phyloP scores from a whole-genome alignment of 2,329 filamentous ascomycete species.

The Colletotrichum echinochloae region DNA sequence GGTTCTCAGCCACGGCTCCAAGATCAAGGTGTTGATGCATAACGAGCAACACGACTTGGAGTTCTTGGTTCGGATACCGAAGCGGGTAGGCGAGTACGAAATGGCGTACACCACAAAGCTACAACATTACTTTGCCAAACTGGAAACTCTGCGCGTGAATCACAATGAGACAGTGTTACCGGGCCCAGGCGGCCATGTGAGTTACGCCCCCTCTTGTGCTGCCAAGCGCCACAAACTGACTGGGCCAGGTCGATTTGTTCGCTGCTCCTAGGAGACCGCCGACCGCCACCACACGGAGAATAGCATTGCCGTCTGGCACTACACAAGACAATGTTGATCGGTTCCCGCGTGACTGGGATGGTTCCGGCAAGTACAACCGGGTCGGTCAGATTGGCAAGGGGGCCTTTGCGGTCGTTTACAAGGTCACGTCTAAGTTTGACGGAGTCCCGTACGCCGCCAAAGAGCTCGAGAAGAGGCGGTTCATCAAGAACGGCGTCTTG shows the following conservation, averaged over 20 bases:
- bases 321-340: constrained; percentile 51
- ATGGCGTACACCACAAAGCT: constrained; percentile 77
- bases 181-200: constrained; percentile 61
- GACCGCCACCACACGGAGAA: constrained; percentile 37
- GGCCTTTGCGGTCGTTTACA: constrained; percentile 94
- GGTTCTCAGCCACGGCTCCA: constrained; percentile 78
- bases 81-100: constrained; percentile 74
- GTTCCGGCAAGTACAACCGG: constrained; percentile 86
- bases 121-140: constrained; percentile 68
- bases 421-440: constrained; percentile 86
- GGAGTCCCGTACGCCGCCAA: constrained; percentile 91
- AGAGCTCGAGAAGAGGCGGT: constrained; percentile 91
- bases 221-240: constrained; percentile 11
- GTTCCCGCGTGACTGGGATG: constrained; percentile 78
- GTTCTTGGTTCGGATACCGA: constrained; percentile 89
- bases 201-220: constrained; percentile 37
- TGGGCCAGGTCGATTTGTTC: constrained; percentile 47
- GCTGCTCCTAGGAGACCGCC: constrained; percentile 35
- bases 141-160: constrained; percentile 48
- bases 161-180: constrained; percentile 60
- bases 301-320: constrained; percentile 39
- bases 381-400: constrained; percentile 87
- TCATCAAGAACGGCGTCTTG: constrained; percentile 91
- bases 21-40: constrained; percentile 76
- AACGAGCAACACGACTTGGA: constrained; percentile 70